Percentiles rank a stretch among this genome's conserved stretches.
phyloP scores from a whole-genome alignment of 148 eudicot species.

The Fagopyrum esculentum region DNA sequence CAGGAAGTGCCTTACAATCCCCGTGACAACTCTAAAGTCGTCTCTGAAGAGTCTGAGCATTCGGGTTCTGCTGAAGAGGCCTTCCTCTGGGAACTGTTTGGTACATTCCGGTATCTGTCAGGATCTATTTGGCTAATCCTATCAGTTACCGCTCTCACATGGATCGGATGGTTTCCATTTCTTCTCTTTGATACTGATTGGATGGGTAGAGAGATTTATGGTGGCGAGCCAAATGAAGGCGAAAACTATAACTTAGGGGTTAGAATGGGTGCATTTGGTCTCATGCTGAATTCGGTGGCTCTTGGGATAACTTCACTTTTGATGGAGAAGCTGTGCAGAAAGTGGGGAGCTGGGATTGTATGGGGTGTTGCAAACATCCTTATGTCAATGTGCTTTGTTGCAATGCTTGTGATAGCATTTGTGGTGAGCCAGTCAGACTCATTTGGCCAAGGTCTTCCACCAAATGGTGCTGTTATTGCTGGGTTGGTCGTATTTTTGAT shows the following conservation, averaged over 20 bases:
- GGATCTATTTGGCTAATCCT: conserved; percentile 77
- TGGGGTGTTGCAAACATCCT: conserved; percentile 93
- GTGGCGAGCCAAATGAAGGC: conserved; percentile 82
- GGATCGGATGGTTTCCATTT: conserved; percentile 99
- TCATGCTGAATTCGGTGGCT: conserved; percentile 82
- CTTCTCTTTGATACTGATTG: conserved; percentile 95
- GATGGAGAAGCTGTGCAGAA: conserved; percentile 91
- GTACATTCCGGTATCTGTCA: conserved; percentile 68
- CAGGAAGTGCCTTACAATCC: conserved; percentile 53
- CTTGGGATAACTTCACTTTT: conserved; percentile 79
- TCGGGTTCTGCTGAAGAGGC: conserved; percentile 42
- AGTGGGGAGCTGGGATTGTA: conserved; percentile 75
- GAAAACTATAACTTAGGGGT: conserved; percentile 62
- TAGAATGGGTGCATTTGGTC: conserved; percentile 90
- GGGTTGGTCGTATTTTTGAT: conserved; percentile 61
- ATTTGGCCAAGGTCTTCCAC: conserved; percentile 38
- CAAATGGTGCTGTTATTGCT: conserved; percentile 69
- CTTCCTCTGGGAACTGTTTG: conserved; percentile 91
- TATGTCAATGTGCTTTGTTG: conserved; percentile 70
- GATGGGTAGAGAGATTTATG: conserved; percentile 97
- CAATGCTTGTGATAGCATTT: conserved; percentile 66
- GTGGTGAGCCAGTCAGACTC: conserved; percentile 34
- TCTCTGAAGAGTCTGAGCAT: conserved; percentile 19
- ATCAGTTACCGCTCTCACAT: conserved; percentile 74
- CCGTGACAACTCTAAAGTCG: conserved; percentile 18